Evolutionary conservation across 495 filamentous ascomycete species (phyloP), one percentile per base, ranked within the genome.

Genomic region (Daldinia bambusicola): DNA sequence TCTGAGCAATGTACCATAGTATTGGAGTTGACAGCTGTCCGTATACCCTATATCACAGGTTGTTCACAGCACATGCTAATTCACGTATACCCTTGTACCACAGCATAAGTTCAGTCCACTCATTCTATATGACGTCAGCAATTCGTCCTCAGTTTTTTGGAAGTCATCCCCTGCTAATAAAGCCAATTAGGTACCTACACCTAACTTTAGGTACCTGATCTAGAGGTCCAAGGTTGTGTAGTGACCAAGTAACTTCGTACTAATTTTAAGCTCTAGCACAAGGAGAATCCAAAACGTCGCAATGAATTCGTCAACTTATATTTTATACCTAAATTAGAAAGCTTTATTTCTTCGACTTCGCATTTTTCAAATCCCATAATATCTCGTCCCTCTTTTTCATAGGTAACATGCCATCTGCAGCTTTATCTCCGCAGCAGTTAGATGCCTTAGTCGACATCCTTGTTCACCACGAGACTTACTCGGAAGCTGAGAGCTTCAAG

Each of bases 391-490:
- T 31, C 51, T 52, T 32, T 26, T 26, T 26, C 26, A 1, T 26
- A 26, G 26, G 26, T 26, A 26, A 26, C 16, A 78, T 76, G 70
- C 50, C 63, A 12, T 72, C 61, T n/a, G 48, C 45, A 18, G 31
- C 26, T 26, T 76, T 87, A 52, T 82, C 81, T n/a, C 70, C 83
- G 16, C 56, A 72, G 36, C 89, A 91, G 67, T 74, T 85, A 36
- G 81, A 83, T 67, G 88, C 89, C 26, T 82, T 92, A 30, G 84
- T 91, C 61, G 89, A 92, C 68, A 87, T 91, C 61, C 84, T 92
- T 40, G 87, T 88, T 36, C 89, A 91, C 76, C 75, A 88, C 68
- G 82, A 90, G 71, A 86, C 86, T 6, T 91, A 90, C 67, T 66
- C 77, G 5, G 89, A 92, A 71, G 89, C 89, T 22, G 79, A 87